Evolutionary conservation across 108 stramenopile species (phyloP).

Genomic region (Cyclotella atomus): DNA sequence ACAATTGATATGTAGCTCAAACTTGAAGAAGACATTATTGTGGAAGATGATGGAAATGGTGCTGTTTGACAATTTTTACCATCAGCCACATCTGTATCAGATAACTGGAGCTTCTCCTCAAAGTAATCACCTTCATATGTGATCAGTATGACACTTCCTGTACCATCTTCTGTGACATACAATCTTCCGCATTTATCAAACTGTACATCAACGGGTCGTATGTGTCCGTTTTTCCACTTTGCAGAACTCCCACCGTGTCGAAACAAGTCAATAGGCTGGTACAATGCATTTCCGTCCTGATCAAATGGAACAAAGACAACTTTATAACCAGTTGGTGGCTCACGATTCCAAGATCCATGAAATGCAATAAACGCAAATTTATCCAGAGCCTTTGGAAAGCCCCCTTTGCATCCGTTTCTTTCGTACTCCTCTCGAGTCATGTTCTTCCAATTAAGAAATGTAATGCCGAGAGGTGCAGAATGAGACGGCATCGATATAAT

Average conservation of each 20-base stretch:
- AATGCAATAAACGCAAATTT: conserved; percentile 77
- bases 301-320: conserved; percentile 73
- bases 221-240: conserved; percentile 54
- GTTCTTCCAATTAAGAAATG: conserved; percentile 66
- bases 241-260: conserved; percentile 56
- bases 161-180: conserved; percentile 69
- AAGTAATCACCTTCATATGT: conserved; percentile 31
- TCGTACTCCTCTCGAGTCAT: conserved; percentile 21
- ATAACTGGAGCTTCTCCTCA: conserved; percentile 14
- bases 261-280: conserved; percentile 60
- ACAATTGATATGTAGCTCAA: too few species aligned
- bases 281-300: conserved; percentile 48
- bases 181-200: conserved; percentile 80
- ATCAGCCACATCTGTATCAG: conserved; percentile 40
- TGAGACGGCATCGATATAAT: conserved; percentile 73
- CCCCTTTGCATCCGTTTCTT: conserved; percentile 27
- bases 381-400: conserved; percentile 64
- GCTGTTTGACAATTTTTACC: conserved; percentile 20
- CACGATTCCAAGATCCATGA: conserved; percentile 84
- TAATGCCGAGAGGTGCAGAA: conserved; percentile 78
- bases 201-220: conserved; percentile 77
- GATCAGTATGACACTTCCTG: conserved; percentile 44
- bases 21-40: neutral
- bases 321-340: conserved; percentile 78
- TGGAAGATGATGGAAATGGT: neutral